phyloP scores from a whole-genome alignment of 805 yeast species.

The Candida ovalis region DNA sequence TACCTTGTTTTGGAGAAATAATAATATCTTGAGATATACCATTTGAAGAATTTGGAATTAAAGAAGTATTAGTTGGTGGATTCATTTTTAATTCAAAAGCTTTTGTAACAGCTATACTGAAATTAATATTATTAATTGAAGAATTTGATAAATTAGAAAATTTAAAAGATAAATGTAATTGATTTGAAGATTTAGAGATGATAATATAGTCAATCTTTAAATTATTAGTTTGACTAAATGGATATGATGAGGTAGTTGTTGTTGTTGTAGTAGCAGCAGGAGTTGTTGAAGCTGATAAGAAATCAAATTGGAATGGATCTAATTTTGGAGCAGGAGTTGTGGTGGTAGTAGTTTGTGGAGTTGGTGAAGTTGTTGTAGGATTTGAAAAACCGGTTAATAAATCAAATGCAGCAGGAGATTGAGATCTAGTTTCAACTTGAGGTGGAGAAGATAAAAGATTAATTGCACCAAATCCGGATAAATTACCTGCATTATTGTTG shows the following conservation, averaged over 20 bases:
- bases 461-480: slow-evolving; percentile 28
- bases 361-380: slow-evolving; percentile 3
- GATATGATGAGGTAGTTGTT: background rate
- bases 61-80: slow-evolving; percentile 22
- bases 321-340: slow-evolving; percentile 9
- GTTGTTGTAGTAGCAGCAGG: slow-evolving; percentile 6
- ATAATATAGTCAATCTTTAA: slow-evolving; percentile 25
- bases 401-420: slow-evolving; percentile 13
- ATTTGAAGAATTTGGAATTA: slow-evolving; percentile 15
- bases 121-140: slow-evolving; percentile 46
- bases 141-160: slow-evolving; percentile 34
- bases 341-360: slow-evolving; percentile 5
- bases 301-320: slow-evolving; percentile 35
- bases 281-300: slow-evolving; percentile 13
- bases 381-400: slow-evolving; percentile 13
- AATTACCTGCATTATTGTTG: slow-evolving; percentile 8
- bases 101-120: slow-evolving; percentile 34
- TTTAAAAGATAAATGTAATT: slow-evolving; percentile 18
- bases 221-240: background rate
- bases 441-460: slow-evolving; percentile 29
- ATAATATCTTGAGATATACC: slow-evolving; percentile 25
- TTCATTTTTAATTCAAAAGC: slow-evolving; percentile 25
- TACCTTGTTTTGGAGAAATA: slow-evolving; percentile 18
- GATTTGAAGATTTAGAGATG: slow-evolving; percentile 15
- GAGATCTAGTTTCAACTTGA: slow-evolving; percentile 14